Evolutionary conservation across 805 yeast species (phyloP).

Genomic region (Starmerella roubikii): DNA sequence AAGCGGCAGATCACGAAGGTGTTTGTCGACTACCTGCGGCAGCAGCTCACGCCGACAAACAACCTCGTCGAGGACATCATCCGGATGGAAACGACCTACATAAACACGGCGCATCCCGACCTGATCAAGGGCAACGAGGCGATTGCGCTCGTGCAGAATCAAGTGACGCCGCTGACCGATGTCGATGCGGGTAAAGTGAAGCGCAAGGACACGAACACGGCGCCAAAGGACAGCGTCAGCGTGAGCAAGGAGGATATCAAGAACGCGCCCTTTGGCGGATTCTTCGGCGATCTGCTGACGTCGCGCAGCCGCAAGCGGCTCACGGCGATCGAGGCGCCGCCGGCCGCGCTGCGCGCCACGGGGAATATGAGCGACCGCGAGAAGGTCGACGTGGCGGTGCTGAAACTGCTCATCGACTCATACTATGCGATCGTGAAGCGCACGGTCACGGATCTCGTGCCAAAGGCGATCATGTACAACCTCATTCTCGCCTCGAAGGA

Average conservation of each 20-base stretch:
- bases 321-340: slow-evolving; percentile 94
- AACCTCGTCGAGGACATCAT: slow-evolving; percentile 74
- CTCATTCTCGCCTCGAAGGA: slow-evolving; percentile 67
- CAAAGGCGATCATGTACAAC: slow-evolving; percentile 89
- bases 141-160: slow-evolving; percentile 31
- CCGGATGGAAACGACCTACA: slow-evolving; percentile 75
- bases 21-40: slow-evolving; percentile 69
- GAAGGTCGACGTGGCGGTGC: slow-evolving; percentile 90
- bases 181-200: slow-evolving; percentile 1
- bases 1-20: slow-evolving; percentile 73
- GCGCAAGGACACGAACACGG: slow-evolving; percentile 9
- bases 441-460: slow-evolving; percentile 83
- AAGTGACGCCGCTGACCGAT: slow-evolving; percentile 1
- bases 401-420: slow-evolving; percentile 76
- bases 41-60: slow-evolving; percentile 73
- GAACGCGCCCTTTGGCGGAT: slow-evolving; percentile 54
- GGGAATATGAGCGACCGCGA: slow-evolving; percentile 91
- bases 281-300: slow-evolving; percentile 89
- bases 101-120: slow-evolving; percentile 96
- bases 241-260: slow-evolving; percentile 21
- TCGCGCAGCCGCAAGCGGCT: slow-evolving; percentile 84
- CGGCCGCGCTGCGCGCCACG: slow-evolving; percentile 79
- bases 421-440: slow-evolving; percentile 87
- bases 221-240: slow-evolving; percentile 19
- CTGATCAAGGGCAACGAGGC: slow-evolving; percentile 90